Conservation (phyloP, 1,284 basidiomycete species). For the Lentinula novae-zelandiae region DNA sequence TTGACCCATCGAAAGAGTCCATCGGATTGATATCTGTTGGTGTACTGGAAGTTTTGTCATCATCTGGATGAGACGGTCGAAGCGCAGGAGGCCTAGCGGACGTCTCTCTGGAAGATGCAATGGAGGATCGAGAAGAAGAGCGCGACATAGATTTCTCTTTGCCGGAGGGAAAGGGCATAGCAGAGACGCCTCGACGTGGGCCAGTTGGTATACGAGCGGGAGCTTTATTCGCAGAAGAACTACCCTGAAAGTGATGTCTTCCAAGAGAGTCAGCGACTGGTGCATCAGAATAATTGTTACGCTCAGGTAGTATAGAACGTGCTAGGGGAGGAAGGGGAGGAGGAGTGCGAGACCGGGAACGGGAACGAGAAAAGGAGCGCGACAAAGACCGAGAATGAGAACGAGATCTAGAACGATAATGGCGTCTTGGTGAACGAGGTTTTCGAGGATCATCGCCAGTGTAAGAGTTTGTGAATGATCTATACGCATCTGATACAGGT, state of each 20-base stretch:
- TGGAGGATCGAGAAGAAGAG: conserved; percentile 36
- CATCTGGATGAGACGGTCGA: neutral
- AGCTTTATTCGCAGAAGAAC: neutral
- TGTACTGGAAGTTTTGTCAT: conserved; percentile 2
- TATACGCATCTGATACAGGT: neutral
- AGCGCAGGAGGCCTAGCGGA: conserved; percentile 14
- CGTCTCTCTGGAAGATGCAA: conserved; percentile 24
- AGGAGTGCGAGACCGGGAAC: conserved; percentile 29
- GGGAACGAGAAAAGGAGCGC: neutral
- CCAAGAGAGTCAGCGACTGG: neutral
- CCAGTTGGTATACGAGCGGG: neutral
- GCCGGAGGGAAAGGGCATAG: conserved; percentile 20
- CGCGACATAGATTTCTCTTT: conserved; percentile 25
- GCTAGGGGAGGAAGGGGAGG: conserved; percentile 17
- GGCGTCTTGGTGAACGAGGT: conserved; percentile 18
- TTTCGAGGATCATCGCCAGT: conserved; percentile 24
- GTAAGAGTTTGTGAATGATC: neutral
- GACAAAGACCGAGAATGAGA: conserved; percentile 15
- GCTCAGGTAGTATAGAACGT: conserved; percentile 5
- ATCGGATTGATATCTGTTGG: neutral
- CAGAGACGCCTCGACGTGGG: neutral
- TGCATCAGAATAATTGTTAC: conserved; percentile 3
- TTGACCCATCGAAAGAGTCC: neutral
- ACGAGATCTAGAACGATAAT: conserved; percentile 13
- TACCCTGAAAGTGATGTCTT: neutral